phyloP scores from a whole-genome alignment of 2,329 filamentous ascomycete species.

The Alternaria incomplexa region DNA sequence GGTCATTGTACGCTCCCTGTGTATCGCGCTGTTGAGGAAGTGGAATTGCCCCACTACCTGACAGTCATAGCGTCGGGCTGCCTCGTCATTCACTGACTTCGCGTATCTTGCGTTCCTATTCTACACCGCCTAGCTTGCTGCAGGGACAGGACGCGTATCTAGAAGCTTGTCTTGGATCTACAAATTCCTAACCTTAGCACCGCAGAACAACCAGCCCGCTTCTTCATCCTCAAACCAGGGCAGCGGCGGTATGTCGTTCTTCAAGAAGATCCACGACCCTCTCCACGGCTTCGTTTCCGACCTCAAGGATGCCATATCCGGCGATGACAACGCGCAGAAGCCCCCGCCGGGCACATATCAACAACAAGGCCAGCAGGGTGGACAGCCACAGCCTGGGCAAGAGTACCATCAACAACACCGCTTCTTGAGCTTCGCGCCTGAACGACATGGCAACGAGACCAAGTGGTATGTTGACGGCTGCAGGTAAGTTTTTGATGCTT shows the following conservation, averaged over 20 bases:
- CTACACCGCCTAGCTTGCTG: slow-evolving; percentile 5
- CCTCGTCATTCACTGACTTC: slow-evolving; percentile 8
- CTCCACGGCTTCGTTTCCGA: slow-evolving; percentile 59
- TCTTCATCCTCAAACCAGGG: slow-evolving; percentile 34
- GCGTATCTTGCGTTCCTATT: background rate
- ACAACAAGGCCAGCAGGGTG: slow-evolving; percentile 31
- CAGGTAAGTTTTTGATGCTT: background rate
- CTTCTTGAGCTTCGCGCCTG: slow-evolving; percentile 72
- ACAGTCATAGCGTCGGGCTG: slow-evolving; percentile 18
- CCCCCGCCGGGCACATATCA: slow-evolving; percentile 39
- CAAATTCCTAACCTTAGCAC: background rate
- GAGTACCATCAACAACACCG: slow-evolving; percentile 56
- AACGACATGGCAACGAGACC: slow-evolving; percentile 71
- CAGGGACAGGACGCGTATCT: background rate
- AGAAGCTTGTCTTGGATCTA: background rate
- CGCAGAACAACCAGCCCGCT: slow-evolving; percentile 28
- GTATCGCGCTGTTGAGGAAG: slow-evolving; percentile 15
- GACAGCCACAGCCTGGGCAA: slow-evolving; percentile 38
- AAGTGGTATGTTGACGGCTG: slow-evolving; percentile 85
- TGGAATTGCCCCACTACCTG: slow-evolving; percentile 15
- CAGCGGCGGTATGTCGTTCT: slow-evolving; percentile 50
- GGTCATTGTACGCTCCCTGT: slow-evolving; percentile 19
- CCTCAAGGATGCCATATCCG: slow-evolving; percentile 57
- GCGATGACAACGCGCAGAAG: slow-evolving; percentile 54
- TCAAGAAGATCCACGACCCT: slow-evolving; percentile 62